Conservation (phyloP, 441 rosid species). For the Euphorbia corollata region DNA sequence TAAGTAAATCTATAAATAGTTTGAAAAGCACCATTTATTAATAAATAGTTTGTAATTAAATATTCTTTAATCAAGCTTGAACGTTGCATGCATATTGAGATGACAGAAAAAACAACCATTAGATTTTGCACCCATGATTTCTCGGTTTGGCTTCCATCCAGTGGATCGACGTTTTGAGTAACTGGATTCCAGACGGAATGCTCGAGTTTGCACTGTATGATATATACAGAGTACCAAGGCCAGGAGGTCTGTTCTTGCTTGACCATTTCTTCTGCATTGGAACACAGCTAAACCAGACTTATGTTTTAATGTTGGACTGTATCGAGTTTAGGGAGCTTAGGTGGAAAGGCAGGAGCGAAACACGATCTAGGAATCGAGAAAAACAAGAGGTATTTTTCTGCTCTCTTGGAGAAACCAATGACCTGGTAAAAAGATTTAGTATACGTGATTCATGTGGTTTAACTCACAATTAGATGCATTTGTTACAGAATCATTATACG, state of each 20-base stretch:
- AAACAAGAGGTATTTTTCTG: slow-evolving; percentile 46
- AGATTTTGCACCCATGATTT: too few relatives aligned
- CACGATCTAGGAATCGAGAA: slow-evolving; percentile 28
- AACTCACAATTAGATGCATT: too few relatives aligned
- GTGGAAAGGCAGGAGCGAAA: slow-evolving; percentile 40
- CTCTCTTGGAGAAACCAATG: slow-evolving; percentile 45
- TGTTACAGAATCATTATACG: too few relatives aligned
- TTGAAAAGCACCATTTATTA: too few relatives aligned
- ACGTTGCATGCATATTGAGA: too few relatives aligned
- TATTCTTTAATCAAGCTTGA: too few relatives aligned
- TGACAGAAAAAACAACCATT: too few relatives aligned
- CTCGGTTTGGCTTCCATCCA: too few relatives aligned
- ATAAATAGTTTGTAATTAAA: too few relatives aligned
- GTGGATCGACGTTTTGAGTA: neutral
- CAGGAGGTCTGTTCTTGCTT: slow-evolving; percentile 51
- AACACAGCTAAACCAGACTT: slow-evolving; percentile 40
- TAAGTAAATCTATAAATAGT: too few relatives aligned
- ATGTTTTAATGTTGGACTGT: slow-evolving; percentile 32
- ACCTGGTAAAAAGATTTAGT: slow-evolving; percentile 18
- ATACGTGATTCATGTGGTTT: too few relatives aligned
- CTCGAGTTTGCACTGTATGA: slow-evolving; percentile 28
- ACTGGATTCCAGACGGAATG: neutral
- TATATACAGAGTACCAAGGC: slow-evolving; percentile 43
- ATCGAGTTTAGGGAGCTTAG: slow-evolving; percentile 41
- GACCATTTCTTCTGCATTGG: slow-evolving; percentile 50